Percentiles rank a stretch among this genome's conserved stretches.
phyloP scores from a whole-genome alignment of 2,329 filamentous ascomycete genomes.

The Epichloe sibirici region DNA sequence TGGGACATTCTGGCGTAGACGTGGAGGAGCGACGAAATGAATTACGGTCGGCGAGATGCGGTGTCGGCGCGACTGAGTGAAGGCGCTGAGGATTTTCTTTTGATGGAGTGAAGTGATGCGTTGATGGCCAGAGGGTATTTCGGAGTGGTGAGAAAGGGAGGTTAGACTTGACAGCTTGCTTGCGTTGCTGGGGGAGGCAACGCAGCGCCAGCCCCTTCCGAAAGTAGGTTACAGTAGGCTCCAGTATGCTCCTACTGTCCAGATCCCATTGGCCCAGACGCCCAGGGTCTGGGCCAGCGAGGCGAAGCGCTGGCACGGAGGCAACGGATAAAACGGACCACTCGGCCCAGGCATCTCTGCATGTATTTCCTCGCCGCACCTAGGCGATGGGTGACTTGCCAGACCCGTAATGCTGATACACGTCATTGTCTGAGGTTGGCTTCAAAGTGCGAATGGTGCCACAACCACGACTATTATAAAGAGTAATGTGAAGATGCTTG shows the following conservation, averaged over 20 bases:
- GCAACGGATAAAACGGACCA: too few species aligned
- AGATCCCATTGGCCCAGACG: neutral
- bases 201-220: constrained; percentile 5
- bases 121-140: constrained; percentile 6
- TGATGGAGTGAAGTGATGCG: constrained; percentile 8
- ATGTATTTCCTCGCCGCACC: neutral
- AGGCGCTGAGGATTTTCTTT: neutral
- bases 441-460: neutral
- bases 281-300: constrained; percentile 12
- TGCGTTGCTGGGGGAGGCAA: constrained; percentile 5
- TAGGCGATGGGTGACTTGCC: neutral
- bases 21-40: neutral
- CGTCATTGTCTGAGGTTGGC: neutral
- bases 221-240: neutral
- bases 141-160: constrained; percentile 1
- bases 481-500: neutral
- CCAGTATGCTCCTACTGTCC: too few species aligned
- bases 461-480: neutral
- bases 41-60: constrained; percentile 8
- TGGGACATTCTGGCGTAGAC: constrained; percentile 5
- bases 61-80: neutral
- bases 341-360: constrained; percentile 1
- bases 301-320: constrained; percentile 17
- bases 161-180: neutral
- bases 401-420: neutral